Base-by-base conservation (phyloP, 1,139 yeast species). In the Chernovozyma aurita region DNA sequence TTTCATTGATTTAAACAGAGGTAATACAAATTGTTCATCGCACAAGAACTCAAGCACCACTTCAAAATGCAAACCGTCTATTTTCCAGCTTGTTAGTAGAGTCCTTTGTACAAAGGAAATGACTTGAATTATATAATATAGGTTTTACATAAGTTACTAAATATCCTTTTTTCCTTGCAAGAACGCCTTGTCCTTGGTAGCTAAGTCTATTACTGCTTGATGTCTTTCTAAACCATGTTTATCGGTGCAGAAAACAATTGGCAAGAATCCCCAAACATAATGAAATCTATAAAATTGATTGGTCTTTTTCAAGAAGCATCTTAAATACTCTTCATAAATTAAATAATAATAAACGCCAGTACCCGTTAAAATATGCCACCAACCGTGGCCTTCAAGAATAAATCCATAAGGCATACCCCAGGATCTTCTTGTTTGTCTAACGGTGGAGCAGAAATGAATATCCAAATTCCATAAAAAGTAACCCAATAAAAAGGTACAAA, bases 351-450 rank as follows among this genome's bases (percentile, higher is more conserved):
- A 73, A 11, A 72, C 68, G 2, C 95, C 95, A 11, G 79, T 65
- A 3, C 95, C 95, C 0, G 95, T 86, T 44, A 86, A 72, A 24
- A 86, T 65, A 55, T 92, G 98, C 98, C 98, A 92, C 97, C 97
- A 92, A 14, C 95, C 96, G 55, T 92, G 98, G 24, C 95, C 85
- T 56, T 92, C 98, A 28, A 92, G 68, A 9, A 92, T 47, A 45
- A 87, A 76, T 1, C 98, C 98, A 40, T 84, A 76, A 1, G 97
- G 97, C 66, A 88, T 74, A 2, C 95, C 95, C 53, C 73, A 65
- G 3, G 59, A 48, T 45, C 95, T 75, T 56, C 97, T 76, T 28
- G 78, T 55, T 6, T 61, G 46, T 35, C 84, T 74, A 61, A 87
- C 80, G 27, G 61, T 57, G n/a, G 70, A 54, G 55, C 98, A 92